Evolutionary conservation across 805 yeast genomes (phyloP).

Genomic region (Peterozyma xylosa): DNA sequence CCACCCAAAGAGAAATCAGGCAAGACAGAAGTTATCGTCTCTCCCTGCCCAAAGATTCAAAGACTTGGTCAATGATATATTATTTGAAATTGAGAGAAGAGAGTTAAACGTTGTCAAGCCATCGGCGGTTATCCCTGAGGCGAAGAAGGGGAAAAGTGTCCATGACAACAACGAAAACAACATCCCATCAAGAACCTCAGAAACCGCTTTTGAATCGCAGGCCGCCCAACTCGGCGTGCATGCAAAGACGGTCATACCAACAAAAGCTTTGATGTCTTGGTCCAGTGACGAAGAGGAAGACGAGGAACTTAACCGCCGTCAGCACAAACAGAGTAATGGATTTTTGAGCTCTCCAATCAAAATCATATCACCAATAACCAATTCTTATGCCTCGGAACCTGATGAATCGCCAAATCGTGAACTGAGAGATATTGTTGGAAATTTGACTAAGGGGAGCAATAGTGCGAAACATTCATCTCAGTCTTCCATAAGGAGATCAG

Average conservation of each 20-base stretch:
- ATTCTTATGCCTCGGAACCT: background rate
- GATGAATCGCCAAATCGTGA: background rate
- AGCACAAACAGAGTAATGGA: background rate
- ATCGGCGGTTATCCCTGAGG: background rate
- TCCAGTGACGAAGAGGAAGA: slow-evolving; percentile 75
- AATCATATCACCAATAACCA: background rate
- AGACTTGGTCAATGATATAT: slow-evolving; percentile 85
- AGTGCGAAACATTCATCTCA: slow-evolving; percentile 1
- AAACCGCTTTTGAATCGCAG: background rate
- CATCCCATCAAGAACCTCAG: background rate
- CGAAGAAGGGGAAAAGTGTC: slow-evolving; percentile 22
- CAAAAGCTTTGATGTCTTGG: slow-evolving; percentile 81
- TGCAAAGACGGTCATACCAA: slow-evolving; percentile 70
- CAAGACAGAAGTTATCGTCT: slow-evolving; percentile 83
- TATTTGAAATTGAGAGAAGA: slow-evolving; percentile 79
- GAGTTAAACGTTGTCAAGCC: slow-evolving; percentile 31
- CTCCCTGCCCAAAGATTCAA: slow-evolving; percentile 77
- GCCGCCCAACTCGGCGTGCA: slow-evolving; percentile 33
- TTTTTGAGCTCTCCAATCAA: background rate
- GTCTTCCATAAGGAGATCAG: slow-evolving; percentile 11
- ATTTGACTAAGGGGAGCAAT: background rate
- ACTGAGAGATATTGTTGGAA: background rate
- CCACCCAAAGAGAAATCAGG: slow-evolving; percentile 94
- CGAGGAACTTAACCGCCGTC: slow-evolving; percentile 11
- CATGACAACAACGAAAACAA: background rate